phyloP scores from a whole-genome alignment of 2,329 filamentous ascomycete genomes.

The Lasiodiplodia hormozganensis region DNA sequence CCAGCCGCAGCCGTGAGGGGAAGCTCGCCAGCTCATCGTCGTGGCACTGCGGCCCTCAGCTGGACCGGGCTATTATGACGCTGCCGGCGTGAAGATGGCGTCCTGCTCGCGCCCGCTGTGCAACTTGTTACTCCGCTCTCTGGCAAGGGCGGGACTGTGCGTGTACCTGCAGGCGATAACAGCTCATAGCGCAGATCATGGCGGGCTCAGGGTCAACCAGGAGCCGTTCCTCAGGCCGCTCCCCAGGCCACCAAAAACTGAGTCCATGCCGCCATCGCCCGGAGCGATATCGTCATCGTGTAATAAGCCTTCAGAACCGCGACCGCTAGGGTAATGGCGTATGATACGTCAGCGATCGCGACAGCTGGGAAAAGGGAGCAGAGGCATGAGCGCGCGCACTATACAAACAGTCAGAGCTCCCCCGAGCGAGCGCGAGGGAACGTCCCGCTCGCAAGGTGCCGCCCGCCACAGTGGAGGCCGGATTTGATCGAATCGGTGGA shows the following conservation, averaged over 20 bases:
- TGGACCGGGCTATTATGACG: neutral
- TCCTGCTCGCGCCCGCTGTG: constrained; percentile 1
- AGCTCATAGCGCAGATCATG: constrained; percentile 25
- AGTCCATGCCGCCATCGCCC: constrained; percentile 12
- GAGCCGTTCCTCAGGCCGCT: constrained; percentile 3
- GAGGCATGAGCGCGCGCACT: neutral
- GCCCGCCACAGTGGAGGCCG: constrained; percentile 19
- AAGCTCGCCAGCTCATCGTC: constrained; percentile 17
- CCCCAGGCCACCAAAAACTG: neutral
- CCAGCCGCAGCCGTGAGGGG: constrained; percentile 20
- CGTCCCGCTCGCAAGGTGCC: neutral
- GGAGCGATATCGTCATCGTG: constrained; percentile 27
- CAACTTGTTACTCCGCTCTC: neutral
- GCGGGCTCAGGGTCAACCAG: constrained; percentile 6
- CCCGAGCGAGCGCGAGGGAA: neutral
- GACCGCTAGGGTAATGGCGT: constrained; percentile 12
- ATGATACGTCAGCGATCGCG: constrained; percentile 18
- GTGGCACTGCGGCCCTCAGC: constrained; percentile 7
- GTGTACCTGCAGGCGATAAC: constrained; percentile 22
- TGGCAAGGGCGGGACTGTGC: constrained; percentile 5
- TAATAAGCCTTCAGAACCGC: constrained; percentile 1
- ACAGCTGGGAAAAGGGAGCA: neutral
- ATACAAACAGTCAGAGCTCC: constrained; percentile 23
- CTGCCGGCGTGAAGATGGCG: no score
- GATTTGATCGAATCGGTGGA: constrained; percentile 26